These are phyloP conservation scores for Daedalea quercina DNA, from an alignment of 768 basidiomycete species.

Conservation along the genomic window DNA sequence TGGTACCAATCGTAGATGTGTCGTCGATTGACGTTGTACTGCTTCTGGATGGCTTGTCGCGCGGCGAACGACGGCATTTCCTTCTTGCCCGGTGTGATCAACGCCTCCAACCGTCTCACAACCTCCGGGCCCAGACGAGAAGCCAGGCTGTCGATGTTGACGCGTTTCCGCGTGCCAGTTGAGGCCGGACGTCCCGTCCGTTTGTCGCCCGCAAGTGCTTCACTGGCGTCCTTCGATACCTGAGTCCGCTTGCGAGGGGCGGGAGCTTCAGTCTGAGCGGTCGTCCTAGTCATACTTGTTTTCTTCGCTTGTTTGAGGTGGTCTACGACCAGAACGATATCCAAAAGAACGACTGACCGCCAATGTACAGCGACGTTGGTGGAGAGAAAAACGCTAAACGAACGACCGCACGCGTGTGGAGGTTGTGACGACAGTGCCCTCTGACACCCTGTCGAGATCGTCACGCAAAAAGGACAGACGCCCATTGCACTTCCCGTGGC, in stretches of 20 bases:
- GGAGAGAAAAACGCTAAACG: no score
- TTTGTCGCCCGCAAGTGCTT: no score
- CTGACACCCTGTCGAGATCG: not conserved
- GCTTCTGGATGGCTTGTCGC: slow-evolving; percentile 64
- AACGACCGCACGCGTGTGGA: no score
- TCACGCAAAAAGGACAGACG: no score
- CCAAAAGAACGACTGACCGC: no score
- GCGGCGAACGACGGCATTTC: slow-evolving; percentile 74
- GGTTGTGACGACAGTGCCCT: not conserved
- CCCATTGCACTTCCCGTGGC: no score
- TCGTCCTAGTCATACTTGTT: not conserved
- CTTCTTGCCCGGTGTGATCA: slow-evolving; percentile 56
- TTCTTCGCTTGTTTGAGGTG: not conserved
- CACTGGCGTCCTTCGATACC: not conserved
- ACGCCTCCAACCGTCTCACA: slow-evolving; percentile 66
- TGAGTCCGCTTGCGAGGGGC: not conserved
- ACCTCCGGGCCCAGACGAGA: slow-evolving; percentile 57
- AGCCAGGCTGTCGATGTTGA: slow-evolving; percentile 68
- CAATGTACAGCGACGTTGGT: no score
- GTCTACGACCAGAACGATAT: no score
- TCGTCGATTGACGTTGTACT: slow-evolving; percentile 62
- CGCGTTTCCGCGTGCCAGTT: slow-evolving; percentile 29
- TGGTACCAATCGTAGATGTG: slow-evolving; percentile 81
- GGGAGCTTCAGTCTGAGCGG: not conserved
- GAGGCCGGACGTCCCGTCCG: not conserved